Percentiles rank a stretch among this genome's conserved stretches.
Evolutionary conservation across 1,284 basidiomycete genomes (phyloP).

Genomic region (Coniferiporia sulphurascens): DNA sequence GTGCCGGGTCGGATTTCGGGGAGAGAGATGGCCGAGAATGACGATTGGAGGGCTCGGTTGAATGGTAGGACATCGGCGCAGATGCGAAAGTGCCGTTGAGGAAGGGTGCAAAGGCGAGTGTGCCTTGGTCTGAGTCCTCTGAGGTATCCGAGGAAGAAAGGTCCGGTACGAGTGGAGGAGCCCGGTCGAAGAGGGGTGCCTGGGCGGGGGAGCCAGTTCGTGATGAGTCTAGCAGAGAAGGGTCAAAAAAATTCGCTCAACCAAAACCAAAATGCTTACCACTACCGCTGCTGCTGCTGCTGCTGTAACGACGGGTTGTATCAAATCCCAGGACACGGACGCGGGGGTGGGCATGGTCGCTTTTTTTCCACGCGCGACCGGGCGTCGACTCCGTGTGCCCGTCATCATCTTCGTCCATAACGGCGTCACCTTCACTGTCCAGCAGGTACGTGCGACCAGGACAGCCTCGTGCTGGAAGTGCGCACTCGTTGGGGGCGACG

Average conservation of each 20-base stretch:
- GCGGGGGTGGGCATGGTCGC: background rate
- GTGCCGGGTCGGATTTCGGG: conserved; percentile 3
- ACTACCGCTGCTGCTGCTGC: background rate
- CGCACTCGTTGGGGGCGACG: conserved; percentile 22
- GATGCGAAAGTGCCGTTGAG: background rate
- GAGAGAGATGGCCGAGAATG: background rate
- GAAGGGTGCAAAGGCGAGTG: background rate
- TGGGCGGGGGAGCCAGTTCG: background rate
- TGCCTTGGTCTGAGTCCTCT: conserved; percentile 11
- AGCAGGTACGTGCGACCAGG: conserved; percentile 17
- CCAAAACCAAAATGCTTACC: background rate
- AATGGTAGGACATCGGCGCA: background rate
- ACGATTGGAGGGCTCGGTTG: background rate
- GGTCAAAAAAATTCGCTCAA: background rate
- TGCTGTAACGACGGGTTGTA: background rate
- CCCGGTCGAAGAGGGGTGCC: background rate
- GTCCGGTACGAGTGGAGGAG: conserved; percentile 7
- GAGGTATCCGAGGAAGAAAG: conserved; percentile 5
- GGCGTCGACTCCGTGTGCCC: conserved; percentile 5
- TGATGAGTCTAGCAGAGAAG: background rate
- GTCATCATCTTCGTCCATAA: background rate
- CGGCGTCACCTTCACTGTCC: background rate
- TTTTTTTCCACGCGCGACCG: conserved; percentile 6
- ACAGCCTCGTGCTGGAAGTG: conserved; percentile 24
- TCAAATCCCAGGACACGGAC: conserved; percentile 5